phyloP scores from a whole-genome alignment of 2,329 filamentous ascomycete species.

The Penicillium sp. region DNA sequence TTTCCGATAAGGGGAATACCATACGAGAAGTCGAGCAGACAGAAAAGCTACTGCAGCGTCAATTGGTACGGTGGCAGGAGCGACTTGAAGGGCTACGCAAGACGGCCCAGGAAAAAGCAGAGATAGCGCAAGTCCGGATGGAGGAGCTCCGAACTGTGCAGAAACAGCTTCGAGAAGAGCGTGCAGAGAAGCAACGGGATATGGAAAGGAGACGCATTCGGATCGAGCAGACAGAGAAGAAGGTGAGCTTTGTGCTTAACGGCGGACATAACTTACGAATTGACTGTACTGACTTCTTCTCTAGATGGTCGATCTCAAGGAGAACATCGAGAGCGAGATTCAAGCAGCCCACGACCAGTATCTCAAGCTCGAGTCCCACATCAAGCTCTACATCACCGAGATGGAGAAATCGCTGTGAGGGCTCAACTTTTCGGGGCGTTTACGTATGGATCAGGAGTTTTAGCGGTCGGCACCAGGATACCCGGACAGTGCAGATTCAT shows the following conservation, averaged over 20 bases:
- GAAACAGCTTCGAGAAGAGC: slow-evolving; percentile 79
- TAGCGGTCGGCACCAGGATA: slow-evolving; percentile 46
- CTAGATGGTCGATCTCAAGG: slow-evolving; percentile 96
- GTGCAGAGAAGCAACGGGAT: slow-evolving; percentile 83
- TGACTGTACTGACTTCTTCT: slow-evolving; percentile 35
- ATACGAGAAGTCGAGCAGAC: slow-evolving; percentile 90
- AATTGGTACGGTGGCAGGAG: slow-evolving; percentile 84
- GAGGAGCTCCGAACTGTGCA: slow-evolving; percentile 84
- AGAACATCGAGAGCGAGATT: slow-evolving; percentile 95
- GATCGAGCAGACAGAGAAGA: slow-evolving; percentile 98
- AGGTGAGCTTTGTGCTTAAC: slow-evolving; percentile 63
- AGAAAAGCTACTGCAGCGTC: slow-evolving; percentile 80
- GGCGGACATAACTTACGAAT: slow-evolving; percentile 11
- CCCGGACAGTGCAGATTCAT: slow-evolving; percentile 42
- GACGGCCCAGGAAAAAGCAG: slow-evolving; percentile 80
- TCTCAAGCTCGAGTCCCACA: slow-evolving; percentile 95
- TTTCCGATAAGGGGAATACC: slow-evolving; percentile 86
- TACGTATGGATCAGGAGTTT: slow-evolving; percentile 47
- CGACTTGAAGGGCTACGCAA: slow-evolving; percentile 83
- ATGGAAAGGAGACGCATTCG: slow-evolving; percentile 91
- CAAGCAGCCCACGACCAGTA: slow-evolving; percentile 91
- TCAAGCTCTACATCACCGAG: slow-evolving; percentile 96
- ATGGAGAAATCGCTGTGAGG: slow-evolving; percentile 87
- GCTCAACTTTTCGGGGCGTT: slow-evolving; percentile 23
- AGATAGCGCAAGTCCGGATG: slow-evolving; percentile 84